Evolutionary conservation across 148 eudicot species (phyloP).

Genomic region (Silene uniflora): DNA sequence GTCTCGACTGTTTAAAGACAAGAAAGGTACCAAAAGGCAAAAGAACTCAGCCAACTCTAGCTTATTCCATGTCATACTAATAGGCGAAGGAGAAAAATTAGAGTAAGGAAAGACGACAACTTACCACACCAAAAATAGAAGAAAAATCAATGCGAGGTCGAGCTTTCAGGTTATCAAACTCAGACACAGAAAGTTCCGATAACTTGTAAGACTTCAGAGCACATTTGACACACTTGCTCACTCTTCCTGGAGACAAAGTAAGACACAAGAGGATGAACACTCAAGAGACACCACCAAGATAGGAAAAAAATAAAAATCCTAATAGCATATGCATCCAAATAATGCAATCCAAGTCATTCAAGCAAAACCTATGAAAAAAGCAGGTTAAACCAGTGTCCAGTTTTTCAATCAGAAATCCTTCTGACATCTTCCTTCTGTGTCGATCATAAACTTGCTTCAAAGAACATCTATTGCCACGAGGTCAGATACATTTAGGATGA

Average conservation of each 20-base stretch:
- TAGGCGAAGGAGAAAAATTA: background rate
- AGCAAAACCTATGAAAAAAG: background rate
- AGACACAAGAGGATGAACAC: conserved; percentile 2
- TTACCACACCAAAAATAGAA: conserved; percentile 76
- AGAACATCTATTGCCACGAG: too few relatives aligned
- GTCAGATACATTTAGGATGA: too few relatives aligned
- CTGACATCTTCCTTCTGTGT: too few relatives aligned
- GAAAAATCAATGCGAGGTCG: conserved; percentile 94
- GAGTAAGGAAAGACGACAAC: conserved; percentile 13
- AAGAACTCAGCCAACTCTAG: background rate
- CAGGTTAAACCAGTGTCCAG: too few relatives aligned
- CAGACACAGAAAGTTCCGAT: conserved; percentile 63
- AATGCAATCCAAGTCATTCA: background rate
- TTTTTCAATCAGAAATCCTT: too few relatives aligned
- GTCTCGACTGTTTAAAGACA: background rate
- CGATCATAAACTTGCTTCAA: too few relatives aligned
- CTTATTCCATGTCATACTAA: background rate
- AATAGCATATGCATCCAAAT: background rate
- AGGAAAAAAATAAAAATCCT: background rate
- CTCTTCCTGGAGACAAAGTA: conserved; percentile 34
- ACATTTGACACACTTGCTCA: conserved; percentile 41
- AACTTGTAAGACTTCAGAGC: conserved; percentile 91
- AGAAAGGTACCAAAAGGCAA: background rate
- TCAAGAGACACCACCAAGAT: background rate
- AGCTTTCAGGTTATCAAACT: conserved; percentile 76